Evolutionary conservation across 345 rosid genomes (phyloP), one percentile per base, ranked within the genome.

Genomic region (Hibiscus mutabilis): DNA sequence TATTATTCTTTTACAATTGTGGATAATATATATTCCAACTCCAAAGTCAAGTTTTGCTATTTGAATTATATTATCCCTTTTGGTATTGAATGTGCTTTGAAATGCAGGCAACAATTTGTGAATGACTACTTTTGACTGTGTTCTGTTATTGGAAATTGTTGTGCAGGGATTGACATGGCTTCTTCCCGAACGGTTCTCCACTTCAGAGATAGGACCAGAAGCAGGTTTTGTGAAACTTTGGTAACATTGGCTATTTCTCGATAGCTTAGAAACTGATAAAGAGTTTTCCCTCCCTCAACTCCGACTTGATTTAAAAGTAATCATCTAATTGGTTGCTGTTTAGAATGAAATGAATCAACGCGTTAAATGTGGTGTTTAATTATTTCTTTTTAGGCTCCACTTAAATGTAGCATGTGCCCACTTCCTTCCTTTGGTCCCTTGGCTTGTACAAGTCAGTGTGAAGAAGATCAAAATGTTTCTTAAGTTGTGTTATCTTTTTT

Each of bases 161-260:
- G 55, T 69, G 40, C 90, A 94, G 98, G 98, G 97, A 81, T 77
- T 94, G 82, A 91, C 98, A 60, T 94, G 98, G 97, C 89, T 93
- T 79, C 92, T 93, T 75, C 95, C 93, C 0, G 96, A 90, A 82
- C 84, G 96, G 76, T 93, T 93, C 84, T 91, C 98, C 57, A 74
- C 81, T 75, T 91, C 98, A 79, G 98, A 89, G 88, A 93, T 93
- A 70, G 97, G 94, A 77, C 97, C 97, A 76, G 97, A 93, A 93
- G 96, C 98, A 91, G 98, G 97, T 93, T 93, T 88, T 88, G 92
- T 91, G 87, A 83, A 78, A 84, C 59, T 93, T 93, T 86, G 96
- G 96, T 91, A 90, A 89, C 98, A 76, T 76, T 86, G 82, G 79
- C 79, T 84, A 75, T 85, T 87, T 79, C 82, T 78, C 74, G 68